These are phyloP conservation scores for Diospyros lotus DNA, from an alignment of 148 eudicot species.

Conservation along the genomic window DNA sequence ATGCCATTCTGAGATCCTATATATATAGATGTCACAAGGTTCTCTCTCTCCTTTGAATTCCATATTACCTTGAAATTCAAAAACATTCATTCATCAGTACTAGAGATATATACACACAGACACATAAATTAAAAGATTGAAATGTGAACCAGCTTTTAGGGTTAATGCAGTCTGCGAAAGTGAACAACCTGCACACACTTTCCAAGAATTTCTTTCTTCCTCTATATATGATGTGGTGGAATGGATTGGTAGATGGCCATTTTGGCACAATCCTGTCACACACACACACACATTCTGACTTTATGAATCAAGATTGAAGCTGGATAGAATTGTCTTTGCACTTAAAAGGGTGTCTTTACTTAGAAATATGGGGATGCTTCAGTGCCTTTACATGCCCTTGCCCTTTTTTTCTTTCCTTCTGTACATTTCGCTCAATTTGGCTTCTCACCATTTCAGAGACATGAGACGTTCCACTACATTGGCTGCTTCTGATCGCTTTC, in stretches of 20 bases:
- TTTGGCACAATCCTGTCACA: not conserved
- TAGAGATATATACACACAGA: too few relatives aligned
- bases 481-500: constrained; percentile 2
- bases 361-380: not conserved
- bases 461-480: constrained; percentile 13
- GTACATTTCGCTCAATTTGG: not conserved
- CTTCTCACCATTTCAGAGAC: constrained; percentile 1
- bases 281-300: too few relatives aligned
- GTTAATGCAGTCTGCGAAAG: not conserved
- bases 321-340: constrained; percentile 5
- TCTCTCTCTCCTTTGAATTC: too few relatives aligned
- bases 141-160: too few relatives aligned
- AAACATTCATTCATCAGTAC: too few relatives aligned
- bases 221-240: too few relatives aligned
- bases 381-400: constrained; percentile 4
- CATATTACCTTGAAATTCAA: too few relatives aligned
- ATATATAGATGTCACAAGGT: too few relatives aligned
- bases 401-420: not conserved
- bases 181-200: not conserved
- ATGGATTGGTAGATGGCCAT: not conserved
- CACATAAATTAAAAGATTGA: too few relatives aligned
- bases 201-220: not conserved
- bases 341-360: not conserved
- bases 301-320: too few relatives aligned
- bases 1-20: too few relatives aligned